Base-by-base conservation (phyloP, 345 rosid species). In the Gossypium herbaceum region DNA sequence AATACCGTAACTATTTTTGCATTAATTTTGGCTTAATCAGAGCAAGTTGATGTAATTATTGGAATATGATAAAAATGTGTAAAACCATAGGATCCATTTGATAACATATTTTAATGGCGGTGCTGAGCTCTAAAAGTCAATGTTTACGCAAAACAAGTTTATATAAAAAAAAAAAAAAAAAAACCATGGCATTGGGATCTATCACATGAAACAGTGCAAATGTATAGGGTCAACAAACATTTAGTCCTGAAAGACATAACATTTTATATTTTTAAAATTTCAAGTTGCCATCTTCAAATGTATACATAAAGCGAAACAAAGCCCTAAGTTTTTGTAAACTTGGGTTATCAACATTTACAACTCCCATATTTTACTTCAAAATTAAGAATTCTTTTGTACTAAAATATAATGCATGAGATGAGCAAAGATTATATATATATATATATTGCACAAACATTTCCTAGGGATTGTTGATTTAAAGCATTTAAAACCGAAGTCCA, bases 1-100 rank as follows among this genome's bases (percentile, higher is more conserved):
- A 29, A 4, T 0, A 4, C 1, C 0, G 4, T 29, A 29, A 3
- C 6, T 29, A 29, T 0, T 34, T 34, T 4, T 4, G 6, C 6
- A 29, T 4, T 4, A 4, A 3, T 0, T 29, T 29, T 29, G 4
- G 4, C 2, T 29, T 4, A 34, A 34, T 27, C 0, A 34, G 1
- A 51, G 19, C 2, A 51, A 34, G 39, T 6, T 34, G 6, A 34
- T 34, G 39, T 34, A 34, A 34, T 34, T 34, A 34, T 34, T 4
- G 6, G 39, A 34, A 34, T 0, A 6, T 4, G 39, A 34, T 34
- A 34, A 34, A 34, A 34, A 34, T 34, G 41, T 34, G 41, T 34
- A 34, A 4, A 5, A 5, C 41, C 41, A 34, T 57, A 57, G 61
- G 27, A 57, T 57, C 61, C 61, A 20, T 22, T 20, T 57, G 27